A percentile compares a stretch with the other conserved stretches of the same genome.
phyloP scores from a whole-genome alignment of 2,329 filamentous ascomycete genomes.

The Colletotrichum plurivorum region DNA sequence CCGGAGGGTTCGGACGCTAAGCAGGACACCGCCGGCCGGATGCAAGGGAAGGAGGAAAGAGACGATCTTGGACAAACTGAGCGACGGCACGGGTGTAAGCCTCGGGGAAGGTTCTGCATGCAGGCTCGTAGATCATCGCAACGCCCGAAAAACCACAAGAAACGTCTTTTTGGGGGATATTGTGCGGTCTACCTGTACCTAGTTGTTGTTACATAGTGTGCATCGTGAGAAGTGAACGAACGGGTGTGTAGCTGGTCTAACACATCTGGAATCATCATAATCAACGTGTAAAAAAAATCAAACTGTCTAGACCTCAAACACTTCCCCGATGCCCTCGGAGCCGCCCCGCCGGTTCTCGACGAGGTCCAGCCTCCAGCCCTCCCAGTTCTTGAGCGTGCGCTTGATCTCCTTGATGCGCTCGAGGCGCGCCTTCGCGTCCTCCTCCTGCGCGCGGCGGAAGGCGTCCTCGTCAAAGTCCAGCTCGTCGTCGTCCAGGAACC shows the following conservation, averaged over 20 bases:
- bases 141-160: not conserved
- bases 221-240: no score
- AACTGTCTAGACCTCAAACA: conserved; percentile 70
- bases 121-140: not conserved
- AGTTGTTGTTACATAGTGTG: not conserved
- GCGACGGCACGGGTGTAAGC: not conserved
- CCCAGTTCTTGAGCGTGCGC: conserved; percentile 75
- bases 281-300: no score
- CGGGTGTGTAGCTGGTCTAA: not conserved
- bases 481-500: conserved; percentile 69
- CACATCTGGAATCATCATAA: not conserved
- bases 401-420: conserved; percentile 77
- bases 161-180: conserved; percentile 7
- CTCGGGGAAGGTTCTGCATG: no score
- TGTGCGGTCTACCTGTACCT: not conserved
- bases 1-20: no score
- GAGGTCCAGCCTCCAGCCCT: conserved; percentile 76
- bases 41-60: not conserved
- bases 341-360: conserved; percentile 72
- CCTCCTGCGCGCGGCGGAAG: conserved; percentile 73
- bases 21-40: not conserved
- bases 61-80: not conserved
- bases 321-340: conserved; percentile 72
- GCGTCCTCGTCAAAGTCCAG: conserved; percentile 78
- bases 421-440: conserved; percentile 70